Evolutionary conservation across 2,329 filamentous ascomycete species (phyloP).

Genomic region (Mycocentrospora acerina): DNA sequence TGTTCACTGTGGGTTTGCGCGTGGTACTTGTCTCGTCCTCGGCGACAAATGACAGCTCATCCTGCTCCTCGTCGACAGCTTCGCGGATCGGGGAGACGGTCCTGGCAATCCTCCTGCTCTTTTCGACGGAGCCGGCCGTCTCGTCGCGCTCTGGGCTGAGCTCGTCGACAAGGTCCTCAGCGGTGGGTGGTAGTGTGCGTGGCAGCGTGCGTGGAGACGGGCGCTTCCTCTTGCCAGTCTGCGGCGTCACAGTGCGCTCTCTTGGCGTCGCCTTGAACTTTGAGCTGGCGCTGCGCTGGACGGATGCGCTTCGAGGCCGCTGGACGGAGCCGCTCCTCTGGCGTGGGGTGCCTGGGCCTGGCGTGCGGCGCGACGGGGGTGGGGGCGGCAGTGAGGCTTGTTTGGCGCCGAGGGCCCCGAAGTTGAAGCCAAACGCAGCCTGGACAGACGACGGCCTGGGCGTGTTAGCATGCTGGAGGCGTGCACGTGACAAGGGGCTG

Average conservation of each 20-base stretch:
- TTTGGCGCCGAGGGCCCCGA: constrained; percentile 28
- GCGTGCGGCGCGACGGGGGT: constrained; percentile 26
- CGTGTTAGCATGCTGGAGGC: constrained; percentile 18
- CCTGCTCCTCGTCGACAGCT: constrained; percentile 26
- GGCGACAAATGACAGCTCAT: constrained; percentile 30
- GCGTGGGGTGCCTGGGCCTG: constrained; percentile 22
- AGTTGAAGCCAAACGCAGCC: constrained; percentile 53
- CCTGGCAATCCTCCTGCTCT: constrained; percentile 25
- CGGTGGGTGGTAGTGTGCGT: too few relatives aligned
- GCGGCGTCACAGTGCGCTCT: constrained; percentile 25
- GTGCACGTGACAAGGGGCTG: constrained; percentile 14
- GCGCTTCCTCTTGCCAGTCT: constrained; percentile 38
- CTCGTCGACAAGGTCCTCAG: too few relatives aligned
- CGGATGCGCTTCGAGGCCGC: constrained; percentile 32
- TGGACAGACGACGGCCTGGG: constrained; percentile 50
- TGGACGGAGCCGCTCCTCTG: constrained; percentile 23
- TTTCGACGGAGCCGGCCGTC: constrained; percentile 25
- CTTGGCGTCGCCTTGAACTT: constrained; percentile 20
- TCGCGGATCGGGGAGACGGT: constrained; percentile 27
- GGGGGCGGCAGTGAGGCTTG: constrained; percentile 29
- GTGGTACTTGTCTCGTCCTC: constrained; percentile 17
- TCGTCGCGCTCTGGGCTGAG: constrained; percentile 35
- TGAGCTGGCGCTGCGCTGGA: constrained; percentile 22
- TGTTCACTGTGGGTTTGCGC: constrained; percentile 12
- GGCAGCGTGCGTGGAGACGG: constrained; percentile 19